These are phyloP conservation scores for Trichophyton simii DNA, from an alignment of 2,329 filamentous ascomycete species.

Conservation along the genomic window DNA sequence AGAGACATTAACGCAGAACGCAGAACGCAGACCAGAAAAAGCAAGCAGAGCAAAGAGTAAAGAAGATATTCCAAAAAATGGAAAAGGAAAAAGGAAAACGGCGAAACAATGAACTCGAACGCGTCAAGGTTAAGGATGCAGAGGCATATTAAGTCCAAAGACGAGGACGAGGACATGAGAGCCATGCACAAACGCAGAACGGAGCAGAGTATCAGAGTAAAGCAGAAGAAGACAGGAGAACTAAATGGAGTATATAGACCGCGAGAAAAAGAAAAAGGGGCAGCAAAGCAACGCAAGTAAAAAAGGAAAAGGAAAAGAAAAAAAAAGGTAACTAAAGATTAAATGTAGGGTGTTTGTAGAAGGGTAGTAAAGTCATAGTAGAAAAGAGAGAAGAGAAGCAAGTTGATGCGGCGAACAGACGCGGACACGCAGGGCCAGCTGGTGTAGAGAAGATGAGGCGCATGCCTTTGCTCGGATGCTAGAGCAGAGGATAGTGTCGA, in stretches of 20 bases:
- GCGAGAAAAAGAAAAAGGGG: slow-evolving; percentile 9
- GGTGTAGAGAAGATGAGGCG: slow-evolving; percentile 24
- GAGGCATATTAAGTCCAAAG: background rate
- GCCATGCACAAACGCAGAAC: slow-evolving; percentile 18
- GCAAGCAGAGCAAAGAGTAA: background rate
- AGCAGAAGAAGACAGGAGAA: slow-evolving; percentile 21
- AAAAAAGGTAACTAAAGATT: slow-evolving; percentile 9
- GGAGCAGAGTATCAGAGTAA: slow-evolving; percentile 21
- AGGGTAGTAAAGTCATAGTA: background rate
- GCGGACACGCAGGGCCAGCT: slow-evolving; percentile 36
- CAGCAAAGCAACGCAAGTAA: slow-evolving; percentile 10
- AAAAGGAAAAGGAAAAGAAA: slow-evolving; percentile 22
- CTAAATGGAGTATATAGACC: slow-evolving; percentile 7
- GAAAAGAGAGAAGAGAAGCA: slow-evolving; percentile 18
- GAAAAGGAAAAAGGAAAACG: background rate
- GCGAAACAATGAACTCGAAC: background rate
- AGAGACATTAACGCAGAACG: slow-evolving; percentile 2
- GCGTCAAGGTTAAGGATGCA: background rate
- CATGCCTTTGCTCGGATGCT: slow-evolving; percentile 16
- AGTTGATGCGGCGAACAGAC: slow-evolving; percentile 14
- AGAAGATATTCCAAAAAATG: background rate
- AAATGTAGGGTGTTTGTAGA: background rate
- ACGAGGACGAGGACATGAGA: background rate
- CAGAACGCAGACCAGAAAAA: slow-evolving; percentile 4
- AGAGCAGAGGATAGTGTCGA: slow-evolving; percentile 15